Conservation (phyloP, 106 monocot genomes). For the Phalaenopsis aphrodite region DNA sequence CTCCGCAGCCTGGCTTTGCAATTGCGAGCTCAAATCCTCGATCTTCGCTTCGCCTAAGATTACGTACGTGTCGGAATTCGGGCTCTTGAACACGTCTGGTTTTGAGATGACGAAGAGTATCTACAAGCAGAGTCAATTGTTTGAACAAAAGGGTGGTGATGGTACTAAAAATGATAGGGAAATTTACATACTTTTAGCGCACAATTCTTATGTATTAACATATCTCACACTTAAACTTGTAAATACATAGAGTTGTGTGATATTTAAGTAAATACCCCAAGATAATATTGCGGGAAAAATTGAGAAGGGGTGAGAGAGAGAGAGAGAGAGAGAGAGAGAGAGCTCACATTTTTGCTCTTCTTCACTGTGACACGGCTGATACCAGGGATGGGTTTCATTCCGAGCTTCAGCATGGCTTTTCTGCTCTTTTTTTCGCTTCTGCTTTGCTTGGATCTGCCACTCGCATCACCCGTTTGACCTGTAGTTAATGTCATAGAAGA, state of each 20-base stretch:
- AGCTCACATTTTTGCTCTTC: constrained; percentile 20
- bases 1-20: constrained; percentile 21
- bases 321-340: not conserved
- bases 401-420: constrained; percentile 27
- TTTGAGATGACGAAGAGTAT: constrained; percentile 28
- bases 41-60: constrained; percentile 26
- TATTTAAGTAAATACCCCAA: too few relatives aligned
- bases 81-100: constrained; percentile 27
- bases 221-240: too few relatives aligned
- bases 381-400: constrained; percentile 25
- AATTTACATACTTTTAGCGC: too few relatives aligned
- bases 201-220: too few relatives aligned
- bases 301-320: too few relatives aligned
- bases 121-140: not conserved
- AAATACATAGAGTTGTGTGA: too few relatives aligned
- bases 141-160: not conserved
- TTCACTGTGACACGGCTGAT: constrained; percentile 27
- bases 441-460: constrained; percentile 23
- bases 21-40: constrained; percentile 27
- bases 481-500: not conserved
- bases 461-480: constrained; percentile 7
- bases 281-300: too few relatives aligned
- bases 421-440: constrained; percentile 28
- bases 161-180: too few relatives aligned
- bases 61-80: constrained; percentile 19